phyloP scores from a whole-genome alignment of 140 eudicot genomes.

The Flaveria floridana region DNA sequence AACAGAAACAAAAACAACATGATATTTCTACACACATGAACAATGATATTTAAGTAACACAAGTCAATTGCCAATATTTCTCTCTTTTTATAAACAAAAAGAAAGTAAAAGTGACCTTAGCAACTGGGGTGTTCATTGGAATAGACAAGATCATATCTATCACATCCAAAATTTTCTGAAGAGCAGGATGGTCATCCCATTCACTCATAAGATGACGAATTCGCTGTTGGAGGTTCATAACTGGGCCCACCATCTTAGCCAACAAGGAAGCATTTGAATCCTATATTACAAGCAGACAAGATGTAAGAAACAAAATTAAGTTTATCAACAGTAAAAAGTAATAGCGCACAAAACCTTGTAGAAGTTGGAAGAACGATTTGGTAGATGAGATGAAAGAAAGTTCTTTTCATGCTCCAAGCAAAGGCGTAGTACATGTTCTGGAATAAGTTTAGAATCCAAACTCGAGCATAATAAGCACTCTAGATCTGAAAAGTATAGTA shows the following conservation, averaged over 20 bases:
- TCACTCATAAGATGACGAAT: slow-evolving; percentile 55
- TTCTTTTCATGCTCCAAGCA: slow-evolving; percentile 71
- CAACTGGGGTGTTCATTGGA: slow-evolving; percentile 82
- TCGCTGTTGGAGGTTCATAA: slow-evolving; percentile 47
- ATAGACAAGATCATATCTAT: slow-evolving; percentile 76
- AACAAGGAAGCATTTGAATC: slow-evolving; percentile 71
- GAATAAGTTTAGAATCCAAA: slow-evolving; percentile 73
- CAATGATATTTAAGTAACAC: slow-evolving; percentile 3
- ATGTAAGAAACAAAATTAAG: too few species aligned
- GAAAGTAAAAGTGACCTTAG: slow-evolving; percentile 53
- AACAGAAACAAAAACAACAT: slow-evolving; percentile 19
- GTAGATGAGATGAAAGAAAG: slow-evolving; percentile 33
- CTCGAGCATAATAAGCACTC: slow-evolving; percentile 50
- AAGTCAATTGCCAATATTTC: not conserved
- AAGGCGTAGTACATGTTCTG: slow-evolving; percentile 80
- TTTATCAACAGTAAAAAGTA: too few species aligned
- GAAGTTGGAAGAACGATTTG: slow-evolving; percentile 52
- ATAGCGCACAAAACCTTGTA: slow-evolving; percentile 53
- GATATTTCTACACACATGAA: slow-evolving; percentile 12
- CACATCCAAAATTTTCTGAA: slow-evolving; percentile 77
- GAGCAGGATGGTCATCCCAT: slow-evolving; percentile 83
- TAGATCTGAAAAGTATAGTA: slow-evolving; percentile 46
- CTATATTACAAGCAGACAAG: slow-evolving; percentile 34
- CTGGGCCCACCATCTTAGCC: slow-evolving; percentile 73
- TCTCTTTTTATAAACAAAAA: not conserved